Percentiles rank a stretch among this genome's conserved stretches.
phyloP scores from a whole-genome alignment of 192 early-diverging fungal species.

The Coemansia sp. region DNA sequence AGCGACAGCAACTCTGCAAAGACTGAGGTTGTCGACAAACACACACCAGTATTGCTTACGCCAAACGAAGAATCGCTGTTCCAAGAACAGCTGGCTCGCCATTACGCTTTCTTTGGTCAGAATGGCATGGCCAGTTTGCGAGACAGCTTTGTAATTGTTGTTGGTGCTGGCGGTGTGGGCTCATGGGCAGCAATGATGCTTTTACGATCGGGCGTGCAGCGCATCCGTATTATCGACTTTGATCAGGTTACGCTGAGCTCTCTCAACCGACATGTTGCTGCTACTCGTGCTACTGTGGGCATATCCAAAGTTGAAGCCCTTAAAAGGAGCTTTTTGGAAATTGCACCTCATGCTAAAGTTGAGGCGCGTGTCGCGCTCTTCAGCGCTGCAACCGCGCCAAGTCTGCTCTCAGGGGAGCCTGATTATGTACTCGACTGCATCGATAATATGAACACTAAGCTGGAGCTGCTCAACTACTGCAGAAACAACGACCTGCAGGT shows the following conservation, averaged over 20 bases:
- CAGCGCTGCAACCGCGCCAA: conserved; percentile 61
- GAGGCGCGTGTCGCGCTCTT: conserved; percentile 82
- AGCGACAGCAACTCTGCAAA: conserved; percentile 1
- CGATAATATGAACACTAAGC: conserved; percentile 94
- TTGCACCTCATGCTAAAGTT: conserved; percentile 76
- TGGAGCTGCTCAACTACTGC: conserved; percentile 87
- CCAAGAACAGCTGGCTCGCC: conserved; percentile 80
- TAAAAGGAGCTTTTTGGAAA: conserved; percentile 66
- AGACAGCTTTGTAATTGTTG: conserved; percentile 86
- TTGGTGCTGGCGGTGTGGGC: conserved; percentile 95
- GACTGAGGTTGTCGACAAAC: conserved; percentile 29
- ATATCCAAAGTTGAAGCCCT: conserved; percentile 82
- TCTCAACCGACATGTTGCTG: conserved; percentile 94
- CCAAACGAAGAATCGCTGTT: conserved; percentile 67
- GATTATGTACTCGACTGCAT: conserved; percentile 87
- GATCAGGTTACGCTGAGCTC: conserved; percentile 93
- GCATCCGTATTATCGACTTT: conserved; percentile 91
- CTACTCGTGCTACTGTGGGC: conserved; percentile 85
- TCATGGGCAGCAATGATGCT: conserved; percentile 90
- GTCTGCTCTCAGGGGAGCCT: conserved; percentile 68
- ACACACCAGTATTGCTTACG: conserved; percentile 37
- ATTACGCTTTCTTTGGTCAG: conserved; percentile 87
- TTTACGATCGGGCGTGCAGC: conserved; percentile 80
- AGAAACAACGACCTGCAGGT: conserved; percentile 69
- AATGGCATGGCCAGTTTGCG: conserved; percentile 72